Base-by-base conservation (phyloP, 106 monocot species). In the Phalaenopsis equestris region DNA sequence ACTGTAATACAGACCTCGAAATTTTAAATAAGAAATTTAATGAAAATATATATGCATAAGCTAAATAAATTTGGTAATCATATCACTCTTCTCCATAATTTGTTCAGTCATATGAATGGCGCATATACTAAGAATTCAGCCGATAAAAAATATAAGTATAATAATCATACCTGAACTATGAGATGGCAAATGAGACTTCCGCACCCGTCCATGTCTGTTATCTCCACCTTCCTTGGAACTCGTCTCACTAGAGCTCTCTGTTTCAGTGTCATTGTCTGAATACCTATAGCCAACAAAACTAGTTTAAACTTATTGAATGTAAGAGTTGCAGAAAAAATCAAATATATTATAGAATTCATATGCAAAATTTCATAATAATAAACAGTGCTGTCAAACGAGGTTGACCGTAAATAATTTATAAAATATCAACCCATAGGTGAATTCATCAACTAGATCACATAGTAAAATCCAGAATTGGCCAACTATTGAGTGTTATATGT, bases 221-320 rank as follows among this genome's bases (percentile, higher is more conserved):
- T 75, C 81, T 56, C 47, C 73, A 67, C 82, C 86, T 81, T 90
- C 85, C 21, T 90, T 89, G 76, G 83, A 89, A 76, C 84, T 87
- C 55, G 83, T 79, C 56, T 74, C 88, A 75, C 83, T 86, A 45
- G 77, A 38, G 76, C 82, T 86, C 19, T 81, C 86, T 43, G 67
- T 83, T 74, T 89, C 89, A 77, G 57, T 67, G 11, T 89, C 91
- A 70, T 83, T 83, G 10, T 83, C 86, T 5, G 58, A 64, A 15
- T 36, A 48, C 82, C 87, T 92, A 80, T 55, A 56, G 79, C 46
- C 42, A 55, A 24, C 4, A 55, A 65, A 65, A 5, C 80, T 72
- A 38, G 37, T 19, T 17, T 48, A 70, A 65, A 65, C 64, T 65
- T 65, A 10, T 23, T 23, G 8, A 24, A 65, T 23, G 64, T 6